Conservation (phyloP, 495 filamentous ascomycete genomes). For the Venustampulla echinocandica region DNA sequence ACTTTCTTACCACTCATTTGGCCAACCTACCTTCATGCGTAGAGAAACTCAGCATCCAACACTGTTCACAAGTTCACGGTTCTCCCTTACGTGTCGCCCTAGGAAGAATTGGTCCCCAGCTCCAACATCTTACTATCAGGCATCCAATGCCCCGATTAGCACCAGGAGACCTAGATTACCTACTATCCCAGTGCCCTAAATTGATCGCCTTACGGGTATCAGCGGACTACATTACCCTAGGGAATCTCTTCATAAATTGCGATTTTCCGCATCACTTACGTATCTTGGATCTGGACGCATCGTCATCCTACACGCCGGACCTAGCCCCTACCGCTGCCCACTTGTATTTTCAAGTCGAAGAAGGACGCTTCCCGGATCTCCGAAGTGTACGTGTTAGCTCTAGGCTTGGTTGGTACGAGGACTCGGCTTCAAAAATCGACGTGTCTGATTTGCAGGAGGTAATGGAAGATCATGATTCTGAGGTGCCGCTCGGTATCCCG, state of each 20-base stretch:
- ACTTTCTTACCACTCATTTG: conserved; percentile 30
- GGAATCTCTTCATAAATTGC: conserved; percentile 27
- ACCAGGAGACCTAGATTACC: conserved; percentile 24
- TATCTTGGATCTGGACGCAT: conserved; percentile 29
- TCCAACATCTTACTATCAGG: conserved; percentile 21
- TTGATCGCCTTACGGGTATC: conserved; percentile 28
- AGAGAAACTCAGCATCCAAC: conserved; percentile 19
- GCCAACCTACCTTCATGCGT: conserved; percentile 5
- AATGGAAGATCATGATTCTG: conserved; percentile 26
- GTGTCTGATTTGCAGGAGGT: conserved; percentile 31
- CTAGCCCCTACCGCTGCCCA: conserved; percentile 25
- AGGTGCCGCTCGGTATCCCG: conserved; percentile 12
- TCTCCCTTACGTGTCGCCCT: conserved; percentile 6
- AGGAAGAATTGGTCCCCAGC: conserved; percentile 7
- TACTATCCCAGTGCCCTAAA: conserved; percentile 27
- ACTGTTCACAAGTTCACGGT: conserved; percentile 16
- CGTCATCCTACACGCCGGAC: conserved; percentile 23
- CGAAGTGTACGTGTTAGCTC: conserved; percentile 29
- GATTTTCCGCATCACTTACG: conserved; percentile 25
- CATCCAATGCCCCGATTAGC: conserved; percentile 20
- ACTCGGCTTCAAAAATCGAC: conserved; percentile 10
- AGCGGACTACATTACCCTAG: conserved; percentile 31
- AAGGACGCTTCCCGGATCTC: conserved; percentile 25
- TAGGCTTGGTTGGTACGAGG: conserved; percentile 27
- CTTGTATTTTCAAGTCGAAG: conserved; percentile 30